Evolutionary conservation across 208 protist species (phyloP), one percentile per base, ranked within the genome.

Genomic region (Leishmania major): DNA sequence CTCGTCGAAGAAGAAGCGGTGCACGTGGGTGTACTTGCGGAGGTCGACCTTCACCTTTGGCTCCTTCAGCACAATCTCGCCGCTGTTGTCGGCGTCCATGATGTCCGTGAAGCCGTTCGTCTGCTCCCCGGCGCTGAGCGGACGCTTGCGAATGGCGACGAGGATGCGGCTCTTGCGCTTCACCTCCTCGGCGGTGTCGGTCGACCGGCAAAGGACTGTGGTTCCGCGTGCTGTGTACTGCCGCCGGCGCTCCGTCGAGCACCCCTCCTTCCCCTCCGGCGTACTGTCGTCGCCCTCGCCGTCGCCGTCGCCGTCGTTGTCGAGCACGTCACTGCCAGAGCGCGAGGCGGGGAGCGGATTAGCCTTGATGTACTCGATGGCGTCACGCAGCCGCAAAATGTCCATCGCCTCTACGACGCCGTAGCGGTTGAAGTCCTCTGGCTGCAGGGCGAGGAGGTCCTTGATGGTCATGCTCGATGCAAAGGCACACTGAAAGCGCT

Each of bases 1-100:
- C 78, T 98, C 91, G 84, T 99, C 99, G 84, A 99, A 99, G 75
- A 90, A 88, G 83, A 99, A 99, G 59, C 93, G 94, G 79, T 99
- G 99, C 72, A 96, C 92, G 80, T 99, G 96, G 55, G 96, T 99
- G 87, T 99, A 99, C 84, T 97, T 97, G 62, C 92, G 95, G 60
- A 99, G 80, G 87, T 99, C 98, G 8, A 99, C 95, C 84, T 98
- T 97, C 66, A 98, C 90, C 78, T 97, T 98, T 37, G 94, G 91
- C 80, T 98, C 96, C 64, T 89, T 85, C 55, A 98, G 85, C 45
- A 92, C 88, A 78, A 98, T 92, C 57, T 89, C 89, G 72, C 85
- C 84, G 6, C 45, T 73, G 78, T 95, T 97, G 75, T 96, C 87
- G 55, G 88, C 77, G 22, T 95, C 93, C 85, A 93, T 93, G 35